Base-by-base conservation (phyloP, 1,284 basidiomycete species). In the Irpex lacteus region DNA sequence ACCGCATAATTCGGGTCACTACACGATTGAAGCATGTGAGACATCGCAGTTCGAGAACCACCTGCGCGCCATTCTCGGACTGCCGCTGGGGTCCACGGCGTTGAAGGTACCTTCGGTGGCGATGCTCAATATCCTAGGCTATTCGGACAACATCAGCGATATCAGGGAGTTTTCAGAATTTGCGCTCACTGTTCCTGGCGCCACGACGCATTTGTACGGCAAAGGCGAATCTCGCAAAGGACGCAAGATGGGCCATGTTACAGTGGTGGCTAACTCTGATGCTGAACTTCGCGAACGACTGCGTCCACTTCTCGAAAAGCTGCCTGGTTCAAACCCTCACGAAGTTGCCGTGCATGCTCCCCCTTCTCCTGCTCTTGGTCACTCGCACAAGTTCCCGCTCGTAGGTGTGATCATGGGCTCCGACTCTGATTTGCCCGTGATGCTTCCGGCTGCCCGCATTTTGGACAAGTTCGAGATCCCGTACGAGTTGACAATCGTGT, bases 21-120 rank as follows among this genome's bases (percentile, higher is more conserved):
- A 98, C 78, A 98, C 97, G n/a, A 98, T 99, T 73, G 97, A 98
- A 78, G 96, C 97, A 0, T 98, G 95, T 76, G 85, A 95, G 70
- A 94, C 95, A 2, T 98, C 95, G 11, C 98, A 99, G 79, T 99
- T 96, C 80, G 96, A 97, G 76, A 98, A 98, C 73, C 98, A 99
- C 76, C 88, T 99, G 49, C 94, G 96, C 38, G 94, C 96, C n/a
- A 96, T 99, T 75, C 88, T 98, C 19, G 87, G 85, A 49, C 84
- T 98, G 8, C 96, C 97, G 1, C 85, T 99, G 15, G 97, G 97
- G 21, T 93, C 91, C 13, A 96, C 96, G 1, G 81, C 85, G 0
- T 86, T 99, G 67, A 94, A 95, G 71, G 96, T 98, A 4, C 90
- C 92, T 1, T 89, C 92, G 0, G 85, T 93, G 9, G 94, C 85